phyloP scores from a whole-genome alignment of 179 eudicot species.

The Gypsophila paniculata region DNA sequence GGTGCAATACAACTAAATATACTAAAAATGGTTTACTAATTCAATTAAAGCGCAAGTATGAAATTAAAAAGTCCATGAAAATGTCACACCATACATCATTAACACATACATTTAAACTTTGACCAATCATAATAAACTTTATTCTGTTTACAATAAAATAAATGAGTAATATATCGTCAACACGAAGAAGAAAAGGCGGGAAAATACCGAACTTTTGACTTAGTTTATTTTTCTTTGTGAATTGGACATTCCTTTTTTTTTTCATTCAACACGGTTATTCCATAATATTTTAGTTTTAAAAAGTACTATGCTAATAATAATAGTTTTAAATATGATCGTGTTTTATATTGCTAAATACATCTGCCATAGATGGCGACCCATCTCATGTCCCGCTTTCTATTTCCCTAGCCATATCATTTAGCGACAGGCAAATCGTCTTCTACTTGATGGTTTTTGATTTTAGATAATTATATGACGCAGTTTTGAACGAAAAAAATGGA shows the following conservation, averaged over 20 bases:
- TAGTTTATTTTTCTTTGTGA: neutral
- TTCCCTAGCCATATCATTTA: neutral
- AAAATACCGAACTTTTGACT: slow-evolving; percentile 16
- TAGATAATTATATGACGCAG: neutral
- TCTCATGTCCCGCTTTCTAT: too few species aligned
- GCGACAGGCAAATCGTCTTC: neutral
- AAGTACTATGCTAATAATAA: too few species aligned
- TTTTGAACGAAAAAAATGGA: neutral
- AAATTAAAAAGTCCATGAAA: neutral
- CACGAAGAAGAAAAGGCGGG: slow-evolving; percentile 5
- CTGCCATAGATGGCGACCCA: too few species aligned
- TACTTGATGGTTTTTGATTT: neutral
- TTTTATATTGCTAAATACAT: too few species aligned
- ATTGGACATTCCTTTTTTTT: neutral
- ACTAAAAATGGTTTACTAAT: neutral
- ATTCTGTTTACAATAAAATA: neutral
- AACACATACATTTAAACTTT: slow-evolving; percentile 6
- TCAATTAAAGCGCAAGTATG: neutral
- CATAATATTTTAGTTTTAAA: too few species aligned
- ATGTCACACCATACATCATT: neutral
- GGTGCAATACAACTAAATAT: neutral
- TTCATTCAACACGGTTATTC: neutral
- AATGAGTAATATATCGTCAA: neutral
- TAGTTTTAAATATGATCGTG: too few species aligned
- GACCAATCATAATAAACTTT: slow-evolving; percentile 3